A percentile compares a stretch with the other conserved stretches of the same genome.
phyloP scores from a whole-genome alignment of 2,329 filamentous ascomycete species.

The Botryotinia narcissicola region DNA sequence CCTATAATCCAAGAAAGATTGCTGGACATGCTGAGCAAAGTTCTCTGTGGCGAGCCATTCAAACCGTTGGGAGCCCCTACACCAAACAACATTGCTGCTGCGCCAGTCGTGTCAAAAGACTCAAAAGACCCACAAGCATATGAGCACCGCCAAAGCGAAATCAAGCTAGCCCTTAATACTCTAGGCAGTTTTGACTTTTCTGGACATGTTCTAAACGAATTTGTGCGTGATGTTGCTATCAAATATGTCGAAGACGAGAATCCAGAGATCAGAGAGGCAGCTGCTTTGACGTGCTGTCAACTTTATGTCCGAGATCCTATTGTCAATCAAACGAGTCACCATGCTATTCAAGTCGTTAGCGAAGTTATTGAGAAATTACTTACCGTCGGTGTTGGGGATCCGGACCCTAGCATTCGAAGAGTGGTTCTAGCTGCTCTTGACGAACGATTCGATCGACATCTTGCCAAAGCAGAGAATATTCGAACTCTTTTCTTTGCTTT shows the following conservation, averaged over 20 bases:
- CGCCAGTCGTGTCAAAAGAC: conserved; percentile 83
- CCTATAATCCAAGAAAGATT: conserved; percentile 89
- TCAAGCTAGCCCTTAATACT: conserved; percentile 90
- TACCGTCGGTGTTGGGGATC: conserved; percentile 91
- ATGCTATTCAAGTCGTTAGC: conserved; percentile 93
- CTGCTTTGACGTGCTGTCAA: conserved; percentile 95
- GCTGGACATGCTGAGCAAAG: conserved; percentile 90
- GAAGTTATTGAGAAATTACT: conserved; percentile 97
- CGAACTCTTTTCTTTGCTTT: conserved; percentile 91
- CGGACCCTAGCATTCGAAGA: conserved; percentile 80
- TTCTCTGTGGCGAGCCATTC: conserved; percentile 89
- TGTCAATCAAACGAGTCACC: conserved; percentile 94
- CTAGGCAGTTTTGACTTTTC: conserved; percentile 97
- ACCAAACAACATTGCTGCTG: conserved; percentile 72
- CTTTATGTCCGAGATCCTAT: conserved; percentile 96
- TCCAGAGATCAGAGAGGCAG: conserved; percentile 86
- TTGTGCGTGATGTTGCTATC: conserved; percentile 95
- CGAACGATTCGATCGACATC: conserved; percentile 88
- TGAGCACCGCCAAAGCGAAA: conserved; percentile 77
- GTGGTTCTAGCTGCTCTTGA: conserved; percentile 89
- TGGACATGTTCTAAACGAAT: conserved; percentile 93
- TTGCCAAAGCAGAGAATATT: conserved; percentile 98
- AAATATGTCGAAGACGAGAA: conserved; percentile 98
- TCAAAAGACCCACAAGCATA: conserved; percentile 80
- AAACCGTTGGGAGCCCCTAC: conserved; percentile 88